Evolutionary conservation across 2,329 filamentous ascomycete species (phyloP).

Genomic region (Colletotrichum abscissum): DNA sequence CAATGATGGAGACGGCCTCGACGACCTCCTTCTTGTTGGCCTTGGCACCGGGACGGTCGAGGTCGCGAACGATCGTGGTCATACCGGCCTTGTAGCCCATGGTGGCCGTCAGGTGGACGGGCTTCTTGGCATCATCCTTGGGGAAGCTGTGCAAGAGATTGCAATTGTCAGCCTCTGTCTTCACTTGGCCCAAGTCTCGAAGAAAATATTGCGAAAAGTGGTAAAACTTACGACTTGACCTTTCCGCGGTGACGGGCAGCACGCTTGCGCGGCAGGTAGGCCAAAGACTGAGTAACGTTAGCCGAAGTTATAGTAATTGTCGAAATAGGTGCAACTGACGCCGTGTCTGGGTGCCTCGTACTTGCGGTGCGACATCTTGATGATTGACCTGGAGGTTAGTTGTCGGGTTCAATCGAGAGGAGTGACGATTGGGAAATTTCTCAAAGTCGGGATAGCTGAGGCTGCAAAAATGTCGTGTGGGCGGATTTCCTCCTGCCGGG

Average conservation of each 20-base stretch:
- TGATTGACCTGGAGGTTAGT: constrained; percentile 18
- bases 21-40: constrained; percentile 99
- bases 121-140: constrained; percentile 99
- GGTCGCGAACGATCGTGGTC: constrained; percentile 99
- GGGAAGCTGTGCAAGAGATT: constrained; percentile 78
- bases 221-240: constrained; percentile 90
- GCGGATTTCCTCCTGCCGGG: neutral
- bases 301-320: neutral
- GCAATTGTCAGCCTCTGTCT: constrained; percentile 41
- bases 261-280: constrained; percentile 90
- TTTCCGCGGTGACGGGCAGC: constrained; percentile 94
- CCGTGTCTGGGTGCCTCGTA: constrained; percentile 93
- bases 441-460: neutral
- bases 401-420: constrained; percentile 16
- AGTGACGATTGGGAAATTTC: neutral
- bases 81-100: constrained; percentile 99
- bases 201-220: constrained; percentile 17
- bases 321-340: constrained; percentile 31
- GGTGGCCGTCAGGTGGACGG: constrained; percentile 96
- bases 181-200: neutral
- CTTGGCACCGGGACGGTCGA: constrained; percentile 99
- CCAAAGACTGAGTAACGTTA: constrained; percentile 67
- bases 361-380: constrained; percentile 49
- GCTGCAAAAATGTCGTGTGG: constrained; percentile 18
- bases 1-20: constrained; percentile 87